Base-by-base conservation (phyloP, 2,329 filamentous ascomycete species). In the Scytalidium lignicola region DNA sequence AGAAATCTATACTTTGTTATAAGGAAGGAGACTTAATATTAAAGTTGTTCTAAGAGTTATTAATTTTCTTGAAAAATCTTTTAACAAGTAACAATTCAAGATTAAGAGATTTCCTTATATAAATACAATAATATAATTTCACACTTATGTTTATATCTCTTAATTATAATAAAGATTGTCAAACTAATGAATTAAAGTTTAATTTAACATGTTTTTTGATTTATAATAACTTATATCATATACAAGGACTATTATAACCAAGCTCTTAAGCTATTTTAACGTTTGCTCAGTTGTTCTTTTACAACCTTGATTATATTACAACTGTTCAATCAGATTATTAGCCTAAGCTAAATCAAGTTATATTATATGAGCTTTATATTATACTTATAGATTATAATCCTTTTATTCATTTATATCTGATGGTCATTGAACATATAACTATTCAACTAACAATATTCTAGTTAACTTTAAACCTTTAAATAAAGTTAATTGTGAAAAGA, bases 201-300 rank as follows among this genome's bases (percentile, higher is more conserved):
- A 18, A 23, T 3, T 10, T 47, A n/a, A 41, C 37, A 10, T 47
- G 37, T 39, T 47, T 47, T 28, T 13, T 26, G 15, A 47, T 47
- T n/a, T 18, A 47, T 41, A 18, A 15, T n/a, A 40, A 41, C 19
- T 17, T 41, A 20, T 40, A 17, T 41, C 12, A 32, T 37, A 4
- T 37, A 17, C 32, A 37, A 37, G n/a, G n/a, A n/a, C 10, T 13
- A 7, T 37, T 37, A 37, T 13, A n/a, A n/a, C 32, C n/a, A 37
- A 13, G 10, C 15, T 37, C 32, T 37, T 13, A 17, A n/a, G 5
- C 32, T 15, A n/a, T 37, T 15, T 13, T 13, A 5, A n/a, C 10
- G 32, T 48, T 48, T 43, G 40, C 40, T 20, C 19, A 48, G 19
- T 22, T 48, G 6, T 48, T 48, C 17, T 48, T 48, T 21, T 48